These are phyloP conservation scores for Penicillium cosmopolitanum DNA, from an alignment of 495 filamentous ascomycete species.

Conservation along the genomic window DNA sequence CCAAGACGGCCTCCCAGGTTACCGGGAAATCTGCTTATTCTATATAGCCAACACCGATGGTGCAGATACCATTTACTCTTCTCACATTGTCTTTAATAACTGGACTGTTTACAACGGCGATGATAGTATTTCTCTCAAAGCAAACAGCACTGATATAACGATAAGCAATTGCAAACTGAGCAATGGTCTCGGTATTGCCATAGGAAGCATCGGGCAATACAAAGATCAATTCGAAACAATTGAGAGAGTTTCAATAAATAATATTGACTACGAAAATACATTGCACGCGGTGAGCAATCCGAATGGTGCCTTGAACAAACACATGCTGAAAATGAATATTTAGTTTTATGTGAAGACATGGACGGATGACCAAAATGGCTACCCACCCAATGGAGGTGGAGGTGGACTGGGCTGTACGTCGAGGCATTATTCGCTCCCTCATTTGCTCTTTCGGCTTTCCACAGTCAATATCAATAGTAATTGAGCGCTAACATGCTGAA, in stretches of 20 bases:
- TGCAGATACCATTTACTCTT: conserved; percentile 38
- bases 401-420: conserved; percentile 45
- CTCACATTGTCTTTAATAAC: conserved; percentile 37
- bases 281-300: conserved; percentile 32
- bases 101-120: conserved; percentile 43
- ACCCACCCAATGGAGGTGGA: conserved; percentile 53
- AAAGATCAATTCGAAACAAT: conserved; percentile 41
- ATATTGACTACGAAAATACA: conserved; percentile 40
- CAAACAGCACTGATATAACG: conserved; percentile 42
- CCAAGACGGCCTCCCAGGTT: neutral
- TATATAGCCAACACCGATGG: conserved; percentile 42
- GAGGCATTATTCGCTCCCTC: too few species aligned
- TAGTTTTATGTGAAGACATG: conserved; percentile 47
- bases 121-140: conserved; percentile 42
- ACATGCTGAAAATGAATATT: neutral
- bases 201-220: conserved; percentile 53
- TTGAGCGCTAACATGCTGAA: neutral
- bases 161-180: conserved; percentile 39
- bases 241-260: conserved; percentile 38
- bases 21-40: neutral
- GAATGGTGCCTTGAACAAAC: neutral
- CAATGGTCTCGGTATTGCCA: conserved; percentile 37
- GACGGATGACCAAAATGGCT: conserved; percentile 47
- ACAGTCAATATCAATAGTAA: neutral
- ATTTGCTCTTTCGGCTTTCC: too few species aligned